Evolutionary conservation across 306 rosid genomes (phyloP).

Genomic region (Argentina anserina): DNA sequence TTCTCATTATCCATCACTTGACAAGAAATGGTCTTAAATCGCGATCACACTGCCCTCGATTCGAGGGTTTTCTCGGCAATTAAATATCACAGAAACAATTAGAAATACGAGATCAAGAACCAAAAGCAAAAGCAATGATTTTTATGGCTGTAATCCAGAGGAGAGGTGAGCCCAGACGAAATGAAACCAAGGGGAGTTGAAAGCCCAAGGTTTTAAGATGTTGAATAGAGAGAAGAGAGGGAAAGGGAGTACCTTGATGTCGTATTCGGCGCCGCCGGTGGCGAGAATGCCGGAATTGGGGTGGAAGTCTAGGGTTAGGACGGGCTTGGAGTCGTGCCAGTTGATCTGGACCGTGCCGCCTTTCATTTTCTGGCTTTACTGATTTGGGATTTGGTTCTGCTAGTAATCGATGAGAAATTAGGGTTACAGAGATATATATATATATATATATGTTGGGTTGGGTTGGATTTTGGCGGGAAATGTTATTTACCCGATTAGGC

Average conservation of each 20-base stretch:
- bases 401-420: not conserved
- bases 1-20: not conserved
- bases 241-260: slow-evolving; percentile 60
- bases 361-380: slow-evolving; percentile 42
- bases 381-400: not conserved
- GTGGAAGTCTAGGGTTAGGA: slow-evolving; percentile 78
- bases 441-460: not conserved
- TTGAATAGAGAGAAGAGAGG: not conserved
- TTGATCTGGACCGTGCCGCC: slow-evolving; percentile 88
- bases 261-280: slow-evolving; percentile 97
- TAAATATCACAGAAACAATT: not conserved
- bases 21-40: not conserved
- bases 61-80: not conserved
- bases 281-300: slow-evolving; percentile 71
- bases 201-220: not conserved
- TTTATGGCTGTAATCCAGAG: not conserved
- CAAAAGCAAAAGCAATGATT: not conserved
- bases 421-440: too few relatives aligned
- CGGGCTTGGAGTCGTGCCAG: slow-evolving; percentile 85
- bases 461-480: slow-evolving; percentile 5
- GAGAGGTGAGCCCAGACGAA: not conserved
- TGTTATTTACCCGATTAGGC: not conserved
- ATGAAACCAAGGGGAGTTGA: not conserved
- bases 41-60: not conserved
- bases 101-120: not conserved